Evolutionary conservation across 2,329 filamentous ascomycete species (phyloP).

Genomic region (Cryphonectria radicalis): DNA sequence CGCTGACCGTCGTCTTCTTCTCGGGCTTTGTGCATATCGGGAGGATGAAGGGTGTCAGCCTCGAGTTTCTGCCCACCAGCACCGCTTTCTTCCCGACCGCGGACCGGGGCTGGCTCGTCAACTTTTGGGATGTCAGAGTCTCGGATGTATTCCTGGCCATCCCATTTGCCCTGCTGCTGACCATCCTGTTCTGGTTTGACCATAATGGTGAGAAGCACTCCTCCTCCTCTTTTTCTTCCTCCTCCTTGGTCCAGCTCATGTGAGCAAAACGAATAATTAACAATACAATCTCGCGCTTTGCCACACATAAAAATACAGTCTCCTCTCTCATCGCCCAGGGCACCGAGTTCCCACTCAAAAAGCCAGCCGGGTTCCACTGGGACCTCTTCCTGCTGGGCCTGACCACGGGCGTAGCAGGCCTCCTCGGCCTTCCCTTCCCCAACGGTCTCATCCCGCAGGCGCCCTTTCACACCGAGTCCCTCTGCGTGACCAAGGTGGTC

Average conservation of each 20-base stretch:
- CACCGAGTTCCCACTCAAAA: conserved; percentile 78
- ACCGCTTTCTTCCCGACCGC: conserved; percentile 79
- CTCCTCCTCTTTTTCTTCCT: neutral
- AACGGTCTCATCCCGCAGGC: conserved; percentile 85
- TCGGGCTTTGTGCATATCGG: conserved; percentile 88
- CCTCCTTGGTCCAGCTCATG: neutral
- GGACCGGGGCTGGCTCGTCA: conserved; percentile 75
- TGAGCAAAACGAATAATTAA: conserved; percentile 5
- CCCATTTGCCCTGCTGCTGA: conserved; percentile 84
- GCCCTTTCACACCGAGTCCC: conserved; percentile 78
- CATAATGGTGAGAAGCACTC: conserved; percentile 68
- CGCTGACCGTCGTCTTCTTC: conserved; percentile 83
- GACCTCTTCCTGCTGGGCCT: conserved; percentile 80
- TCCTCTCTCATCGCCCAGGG: conserved; percentile 83
- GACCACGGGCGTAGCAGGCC: conserved; percentile 75
- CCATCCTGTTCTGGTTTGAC: conserved; percentile 87
- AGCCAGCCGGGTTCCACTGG: conserved; percentile 86
- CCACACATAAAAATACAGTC: conserved; percentile 50
- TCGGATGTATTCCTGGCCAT: conserved; percentile 80
- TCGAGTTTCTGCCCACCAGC: conserved; percentile 75
- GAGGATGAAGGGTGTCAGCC: conserved; percentile 71
- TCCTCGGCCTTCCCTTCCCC: conserved; percentile 78
- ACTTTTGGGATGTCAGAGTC: conserved; percentile 78
- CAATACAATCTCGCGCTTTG: neutral
- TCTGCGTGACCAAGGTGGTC: conserved; percentile 69